Evolutionary conservation across 2,329 filamentous ascomycete genomes (phyloP), one percentile per base, ranked within the genome.

Genomic region (Chrysoporthe cubensis): DNA sequence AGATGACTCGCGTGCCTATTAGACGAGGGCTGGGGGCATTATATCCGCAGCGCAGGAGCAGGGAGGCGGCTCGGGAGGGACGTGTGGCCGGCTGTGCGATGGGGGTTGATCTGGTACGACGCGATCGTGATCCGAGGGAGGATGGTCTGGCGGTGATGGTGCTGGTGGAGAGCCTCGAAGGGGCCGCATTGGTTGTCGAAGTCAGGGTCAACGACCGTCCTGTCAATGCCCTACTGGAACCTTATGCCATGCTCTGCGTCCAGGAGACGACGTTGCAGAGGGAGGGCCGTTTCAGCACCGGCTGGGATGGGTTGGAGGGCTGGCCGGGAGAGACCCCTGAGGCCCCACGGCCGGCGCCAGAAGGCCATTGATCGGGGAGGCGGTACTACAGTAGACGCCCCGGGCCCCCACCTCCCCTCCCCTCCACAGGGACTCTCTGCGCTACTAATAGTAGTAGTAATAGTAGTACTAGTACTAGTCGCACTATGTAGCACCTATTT

Each of bases 61-160:
- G 43, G 54, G 26, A 43, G 46, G 40, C 44, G 13, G 40, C 16
- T 46, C n/a, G 56, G 60, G 34, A 57, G 56, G 4, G 66, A 61
- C 54, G 56, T 54, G 62, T 44, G 46, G 64, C 43, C 40, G 37
- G 43, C 56, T 52, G 37, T 62, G 43, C 57, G 58, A 52, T 37
- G 50, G 34, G 57, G 42, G 43, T 50, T 37, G 68, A 59, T 65
- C 62, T 69, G 62, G 68, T 56, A 40, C 58, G 52, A 68, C 62
- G 48, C 58, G 66, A 65, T 67, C 66, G 66, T 64, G 68, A 68
- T 70, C 42, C 58, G 66, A 62, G 52, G 66, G 43, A 65, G 8
- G 66, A n/a, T 37, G 56, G n/a, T 42, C 40, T 57, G 16, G 54
- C 54, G 54, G 54, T 34, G 57, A 34, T 61, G 42, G 21, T 61